Evolutionary conservation across 2,329 filamentous ascomycete species (phyloP).

Genomic region (Aspergillus sp.): DNA sequence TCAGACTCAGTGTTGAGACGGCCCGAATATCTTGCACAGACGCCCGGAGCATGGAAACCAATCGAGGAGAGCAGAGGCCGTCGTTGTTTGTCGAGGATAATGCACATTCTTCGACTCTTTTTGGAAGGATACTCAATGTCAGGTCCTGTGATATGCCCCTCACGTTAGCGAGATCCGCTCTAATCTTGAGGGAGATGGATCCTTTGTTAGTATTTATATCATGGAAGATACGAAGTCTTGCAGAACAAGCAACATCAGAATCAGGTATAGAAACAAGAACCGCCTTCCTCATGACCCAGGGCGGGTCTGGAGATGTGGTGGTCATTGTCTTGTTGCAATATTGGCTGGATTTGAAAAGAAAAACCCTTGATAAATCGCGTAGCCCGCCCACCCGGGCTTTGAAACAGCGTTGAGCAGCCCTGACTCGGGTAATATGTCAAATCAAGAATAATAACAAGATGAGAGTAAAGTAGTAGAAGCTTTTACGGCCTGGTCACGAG

Average conservation of each 20-base stretch:
- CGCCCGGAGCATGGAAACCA: not conserved
- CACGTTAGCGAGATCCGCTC: slow-evolving; percentile 12
- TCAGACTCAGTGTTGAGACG: too few species aligned
- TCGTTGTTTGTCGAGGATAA: slow-evolving; percentile 10
- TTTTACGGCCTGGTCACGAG: slow-evolving; percentile 13
- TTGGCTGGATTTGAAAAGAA: slow-evolving; percentile 5
- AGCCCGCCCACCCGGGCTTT: slow-evolving; percentile 19
- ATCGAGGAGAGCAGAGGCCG: slow-evolving; percentile 8
- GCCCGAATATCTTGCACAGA: too few species aligned
- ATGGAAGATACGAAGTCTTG: slow-evolving; percentile 14
- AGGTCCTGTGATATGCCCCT: slow-evolving; percentile 11
- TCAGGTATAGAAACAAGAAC: slow-evolving; percentile 11
- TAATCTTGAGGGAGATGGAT: slow-evolving; percentile 13
- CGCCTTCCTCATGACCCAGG: slow-evolving; percentile 10
- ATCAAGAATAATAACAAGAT: slow-evolving; percentile 4
- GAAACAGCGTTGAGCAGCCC: slow-evolving; percentile 14
- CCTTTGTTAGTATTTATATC: slow-evolving; percentile 10
- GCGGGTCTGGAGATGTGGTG: slow-evolving; percentile 5
- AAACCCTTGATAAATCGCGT: slow-evolving; percentile 17
- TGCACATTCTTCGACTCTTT: slow-evolving; percentile 8
- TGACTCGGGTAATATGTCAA: slow-evolving; percentile 12
- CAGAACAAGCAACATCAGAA: slow-evolving; percentile 7
- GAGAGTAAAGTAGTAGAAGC: slow-evolving; percentile 9
- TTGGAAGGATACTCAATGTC: slow-evolving; percentile 11
- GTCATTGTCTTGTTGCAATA: not conserved